A percentile compares a stretch with the other conserved stretches of the same genome.
Conservation (phyloP, 2,329 filamentous ascomycete species). For the Colletotrichum sp. region DNA sequence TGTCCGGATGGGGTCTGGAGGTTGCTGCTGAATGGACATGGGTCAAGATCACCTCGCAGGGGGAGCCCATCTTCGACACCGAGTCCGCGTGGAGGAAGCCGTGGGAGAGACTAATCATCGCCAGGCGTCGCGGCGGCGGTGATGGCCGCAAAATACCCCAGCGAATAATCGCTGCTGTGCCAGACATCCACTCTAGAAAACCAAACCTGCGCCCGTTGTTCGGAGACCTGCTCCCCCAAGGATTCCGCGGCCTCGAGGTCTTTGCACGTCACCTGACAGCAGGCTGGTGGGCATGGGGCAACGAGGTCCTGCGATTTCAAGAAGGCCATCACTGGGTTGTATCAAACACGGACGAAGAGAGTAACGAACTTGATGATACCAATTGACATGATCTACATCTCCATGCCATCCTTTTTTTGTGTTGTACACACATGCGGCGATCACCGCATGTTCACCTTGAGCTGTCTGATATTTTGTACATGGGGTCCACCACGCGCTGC, state of each 20-base stretch:
- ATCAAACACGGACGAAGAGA: not conserved
- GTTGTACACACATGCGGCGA: slow-evolving; percentile 20
- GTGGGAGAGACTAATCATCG: slow-evolving; percentile 76
- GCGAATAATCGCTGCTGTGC: slow-evolving; percentile 71
- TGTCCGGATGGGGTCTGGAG: slow-evolving; percentile 70
- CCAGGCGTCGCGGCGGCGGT: slow-evolving; percentile 44
- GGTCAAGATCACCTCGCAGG: slow-evolving; percentile 72
- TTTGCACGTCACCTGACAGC: slow-evolving; percentile 77
- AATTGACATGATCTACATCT: slow-evolving; percentile 12
- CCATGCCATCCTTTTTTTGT: slow-evolving; percentile 26
- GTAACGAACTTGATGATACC: not conserved
- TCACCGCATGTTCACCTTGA: slow-evolving; percentile 1
- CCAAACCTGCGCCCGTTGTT: slow-evolving; percentile 71
- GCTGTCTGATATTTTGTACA: slow-evolving; percentile 12
- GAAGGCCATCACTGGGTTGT: slow-evolving; percentile 54
- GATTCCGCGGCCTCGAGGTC: slow-evolving; percentile 70
- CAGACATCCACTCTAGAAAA: slow-evolving; percentile 80
- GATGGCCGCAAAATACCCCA: slow-evolving; percentile 32
- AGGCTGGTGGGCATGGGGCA: slow-evolving; percentile 81
- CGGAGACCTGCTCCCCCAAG: slow-evolving; percentile 53
- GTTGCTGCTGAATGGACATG: slow-evolving; percentile 76
- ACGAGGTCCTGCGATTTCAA: slow-evolving; percentile 76
- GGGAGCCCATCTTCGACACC: slow-evolving; percentile 68
- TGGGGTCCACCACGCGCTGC: not conserved
- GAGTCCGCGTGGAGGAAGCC: slow-evolving; percentile 73